A percentile compares a stretch with the other conserved stretches of the same genome.
Conservation (phyloP, 2,329 filamentous ascomycete species). For the Venturia pyrina region DNA sequence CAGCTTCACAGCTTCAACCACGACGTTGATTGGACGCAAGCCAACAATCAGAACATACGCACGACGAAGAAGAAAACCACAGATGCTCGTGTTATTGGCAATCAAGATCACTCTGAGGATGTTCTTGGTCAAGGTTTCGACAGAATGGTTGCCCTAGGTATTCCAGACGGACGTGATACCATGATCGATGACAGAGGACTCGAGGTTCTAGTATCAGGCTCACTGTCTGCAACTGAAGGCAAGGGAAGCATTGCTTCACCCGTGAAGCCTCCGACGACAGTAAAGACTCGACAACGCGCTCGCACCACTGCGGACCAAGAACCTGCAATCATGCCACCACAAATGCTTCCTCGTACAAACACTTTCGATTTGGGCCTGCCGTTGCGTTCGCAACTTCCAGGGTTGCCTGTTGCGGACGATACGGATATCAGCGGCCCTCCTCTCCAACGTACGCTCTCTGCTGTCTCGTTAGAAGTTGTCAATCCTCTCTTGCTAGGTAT, state of each 20-base stretch:
- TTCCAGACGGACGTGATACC: constrained; percentile 57
- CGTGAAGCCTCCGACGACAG: not conserved
- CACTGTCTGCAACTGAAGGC: constrained; percentile 48
- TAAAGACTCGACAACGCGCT: constrained; percentile 7
- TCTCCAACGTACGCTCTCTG: constrained; percentile 44
- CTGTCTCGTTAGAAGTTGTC: constrained; percentile 36
- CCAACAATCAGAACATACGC: constrained; percentile 47
- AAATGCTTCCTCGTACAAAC: constrained; percentile 37
- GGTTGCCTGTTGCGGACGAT: constrained; percentile 62
- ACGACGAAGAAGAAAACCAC: constrained; percentile 43
- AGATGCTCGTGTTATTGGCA: constrained; percentile 50
- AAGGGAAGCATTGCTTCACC: constrained; percentile 8
- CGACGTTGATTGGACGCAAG: constrained; percentile 55
- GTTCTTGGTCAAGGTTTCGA: constrained; percentile 71
- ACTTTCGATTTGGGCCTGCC: constrained; percentile 60
- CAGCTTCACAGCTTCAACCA: constrained; percentile 62
- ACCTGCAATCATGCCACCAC: constrained; percentile 9
- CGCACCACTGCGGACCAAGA: constrained; percentile 21
- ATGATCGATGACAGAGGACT: constrained; percentile 51
- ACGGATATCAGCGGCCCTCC: constrained; percentile 72
- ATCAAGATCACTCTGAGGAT: constrained; percentile 58
- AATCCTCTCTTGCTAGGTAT: constrained; percentile 54
- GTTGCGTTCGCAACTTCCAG: constrained; percentile 58
- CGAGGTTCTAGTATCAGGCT: constrained; percentile 59
- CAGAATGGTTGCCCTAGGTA: constrained; percentile 45